Base-by-base conservation (phyloP, 2,329 filamentous ascomycete genomes). In the Pseudogymnoascus sp. region DNA sequence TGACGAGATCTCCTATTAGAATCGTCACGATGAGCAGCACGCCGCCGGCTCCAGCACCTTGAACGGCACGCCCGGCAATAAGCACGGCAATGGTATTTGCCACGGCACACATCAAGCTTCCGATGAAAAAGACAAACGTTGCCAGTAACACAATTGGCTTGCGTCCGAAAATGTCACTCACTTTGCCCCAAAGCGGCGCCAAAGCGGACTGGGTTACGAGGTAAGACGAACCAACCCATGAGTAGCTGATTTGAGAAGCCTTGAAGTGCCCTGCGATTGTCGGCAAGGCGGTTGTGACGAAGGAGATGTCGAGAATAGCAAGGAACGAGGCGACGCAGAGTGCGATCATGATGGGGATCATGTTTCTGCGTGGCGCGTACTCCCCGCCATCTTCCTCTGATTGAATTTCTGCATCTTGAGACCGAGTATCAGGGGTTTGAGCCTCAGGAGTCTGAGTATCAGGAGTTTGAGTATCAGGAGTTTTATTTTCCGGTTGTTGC, bases 161-260 rank as follows among this genome's bases (percentile, higher is more conserved):
- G 54, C 85, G 76, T 2, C 85, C 85, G 74, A 82, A 87, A 63
- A 88, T 86, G 66, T 88, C 86, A 58, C 82, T 84, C 20, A 86
- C 73, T 66, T 86, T 86, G 25, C 83, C 83, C 81, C 68, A 71
- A 18, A 65, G 41, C n/a, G 69, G 66, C 3, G 59, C 64, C 0
- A 62, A 73, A 0, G 78, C 78, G 3, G 78, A 73, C 63, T 76
- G 77, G 39, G 76, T 76, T 18, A 82, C 74, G 1, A 80, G 68
- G 65, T 80, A 82, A 9, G 78, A 75, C n/a, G 74, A 76, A n/a
- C 80, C 80, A 41, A 82, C 77, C 80, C 80, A 82, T 4, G 76
- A 78, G 64, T 80, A 82, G 16, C 77, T 78, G 8, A 63, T 68
- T 0, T 74, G 69, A 6, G 76, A 78, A 7, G 76, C 77, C 20